phyloP scores from a whole-genome alignment of 305 asterid species.

The Stenogyne calaminthoides region DNA sequence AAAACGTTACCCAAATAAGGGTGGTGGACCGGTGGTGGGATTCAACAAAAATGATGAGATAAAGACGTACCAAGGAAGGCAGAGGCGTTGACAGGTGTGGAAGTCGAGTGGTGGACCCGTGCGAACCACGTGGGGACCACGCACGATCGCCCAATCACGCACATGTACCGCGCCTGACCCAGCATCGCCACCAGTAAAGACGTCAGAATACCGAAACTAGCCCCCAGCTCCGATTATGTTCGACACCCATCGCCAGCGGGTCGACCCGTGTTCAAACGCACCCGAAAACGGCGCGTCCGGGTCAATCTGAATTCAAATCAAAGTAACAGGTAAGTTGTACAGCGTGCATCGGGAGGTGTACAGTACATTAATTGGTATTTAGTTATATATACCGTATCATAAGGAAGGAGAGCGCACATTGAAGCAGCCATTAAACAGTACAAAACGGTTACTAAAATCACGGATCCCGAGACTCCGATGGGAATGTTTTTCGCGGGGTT shows the following conservation, averaged over 20 bases:
- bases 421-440: slow-evolving; percentile 95
- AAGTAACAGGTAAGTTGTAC: not conserved
- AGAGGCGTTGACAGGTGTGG: slow-evolving; percentile 92
- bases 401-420: slow-evolving; percentile 84
- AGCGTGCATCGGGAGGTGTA: not conserved
- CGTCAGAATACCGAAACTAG: slow-evolving; percentile 93
- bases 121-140: slow-evolving; percentile 93
- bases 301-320: slow-evolving; percentile 57
- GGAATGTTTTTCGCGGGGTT: slow-evolving; percentile 88
- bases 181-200: slow-evolving; percentile 92
- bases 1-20: slow-evolving; percentile 15
- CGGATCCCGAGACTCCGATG: slow-evolving; percentile 86
- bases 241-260: slow-evolving; percentile 84
- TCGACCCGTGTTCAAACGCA: slow-evolving; percentile 56
- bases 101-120: slow-evolving; percentile 70
- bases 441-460: slow-evolving; percentile 71
- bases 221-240: slow-evolving; percentile 89
- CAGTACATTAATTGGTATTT: not conserved
- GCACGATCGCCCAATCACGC: slow-evolving; percentile 91
- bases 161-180: slow-evolving; percentile 97
- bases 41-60: slow-evolving; percentile 7
- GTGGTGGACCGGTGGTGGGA: slow-evolving; percentile 26
- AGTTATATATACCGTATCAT: slow-evolving; percentile 54
- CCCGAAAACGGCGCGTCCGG: slow-evolving; percentile 86
- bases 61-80: slow-evolving; percentile 74